phyloP scores from a whole-genome alignment of 2,329 filamentous ascomycete genomes.

The Orbilia oligospora region DNA sequence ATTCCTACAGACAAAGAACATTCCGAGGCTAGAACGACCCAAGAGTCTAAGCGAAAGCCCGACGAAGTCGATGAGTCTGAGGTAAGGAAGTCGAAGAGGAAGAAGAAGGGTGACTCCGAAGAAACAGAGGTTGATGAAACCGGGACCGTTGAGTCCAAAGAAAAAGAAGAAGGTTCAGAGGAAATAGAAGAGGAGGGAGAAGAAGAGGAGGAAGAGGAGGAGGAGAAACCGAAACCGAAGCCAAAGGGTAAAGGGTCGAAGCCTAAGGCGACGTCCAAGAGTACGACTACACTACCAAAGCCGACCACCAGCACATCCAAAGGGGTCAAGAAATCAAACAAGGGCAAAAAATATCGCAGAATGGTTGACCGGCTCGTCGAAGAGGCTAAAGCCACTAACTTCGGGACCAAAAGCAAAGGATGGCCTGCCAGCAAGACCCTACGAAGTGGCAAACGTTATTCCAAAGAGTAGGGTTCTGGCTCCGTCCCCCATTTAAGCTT shows the following conservation, averaged over 20 bases:
- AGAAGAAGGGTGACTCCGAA: not conserved
- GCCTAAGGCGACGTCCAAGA: not conserved
- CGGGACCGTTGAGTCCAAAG: not conserved
- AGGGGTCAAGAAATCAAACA: not conserved
- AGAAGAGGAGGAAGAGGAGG: slow-evolving; percentile 4
- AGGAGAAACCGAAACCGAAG: slow-evolving; percentile 9
- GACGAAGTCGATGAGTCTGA: not conserved
- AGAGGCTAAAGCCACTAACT: not conserved
- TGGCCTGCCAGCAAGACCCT: slow-evolving; percentile 20
- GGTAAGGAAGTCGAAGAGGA: slow-evolving; percentile 4
- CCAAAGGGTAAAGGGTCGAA: not conserved
- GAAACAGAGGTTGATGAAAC: not conserved
- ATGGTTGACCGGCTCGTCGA: not conserved
- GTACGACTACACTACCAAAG: too few species aligned
- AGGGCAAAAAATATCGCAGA: not conserved
- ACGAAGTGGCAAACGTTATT: slow-evolving; percentile 34
- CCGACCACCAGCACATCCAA: not conserved
- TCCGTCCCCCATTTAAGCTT: not conserved
- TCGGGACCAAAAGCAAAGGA: not conserved
- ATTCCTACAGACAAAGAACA: not conserved
- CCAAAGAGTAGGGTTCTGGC: not conserved
- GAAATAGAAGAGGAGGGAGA: not conserved
- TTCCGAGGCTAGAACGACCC: not conserved
- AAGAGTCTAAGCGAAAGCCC: slow-evolving; percentile 17
- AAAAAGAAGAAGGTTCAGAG: not conserved